Evolutionary conservation across 495 filamentous ascomycete species (phyloP).

Genomic region (Podospora appendiculata): DNA sequence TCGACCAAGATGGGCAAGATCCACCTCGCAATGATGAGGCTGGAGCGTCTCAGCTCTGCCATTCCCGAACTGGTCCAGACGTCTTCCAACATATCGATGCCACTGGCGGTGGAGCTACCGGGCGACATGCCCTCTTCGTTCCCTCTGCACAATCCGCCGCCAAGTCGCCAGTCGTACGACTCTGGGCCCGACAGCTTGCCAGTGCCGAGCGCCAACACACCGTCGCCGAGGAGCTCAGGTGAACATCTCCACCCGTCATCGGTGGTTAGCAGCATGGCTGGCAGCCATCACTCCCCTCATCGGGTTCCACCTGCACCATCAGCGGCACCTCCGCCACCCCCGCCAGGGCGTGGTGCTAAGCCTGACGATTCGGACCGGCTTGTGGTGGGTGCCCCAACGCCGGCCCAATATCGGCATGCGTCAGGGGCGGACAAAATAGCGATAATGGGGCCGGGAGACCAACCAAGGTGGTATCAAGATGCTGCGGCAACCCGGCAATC

Average conservation of each 20-base stretch:
- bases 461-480: constrained; percentile 39
- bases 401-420: constrained; percentile 39
- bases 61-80: constrained; percentile 23
- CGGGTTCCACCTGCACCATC: constrained; percentile 24
- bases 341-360: constrained; percentile 14
- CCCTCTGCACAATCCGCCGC: constrained; percentile 20
- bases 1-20: constrained; percentile 82
- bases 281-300: constrained; percentile 22
- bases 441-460: constrained; percentile 51
- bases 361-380: constrained; percentile 36
- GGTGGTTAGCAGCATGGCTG: constrained; percentile 16
- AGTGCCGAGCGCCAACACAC: constrained; percentile 23
- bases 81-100: constrained; percentile 26
- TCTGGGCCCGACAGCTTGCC: constrained; percentile 35
- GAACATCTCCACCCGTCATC: constrained; percentile 30
- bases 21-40: constrained; percentile 51
- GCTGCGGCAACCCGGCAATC: constrained; percentile 25
- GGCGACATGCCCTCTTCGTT: constrained; percentile 33
- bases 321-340: constrained; percentile 23
- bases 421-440: constrained; percentile 53
- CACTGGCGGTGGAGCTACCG: constrained; percentile 40
- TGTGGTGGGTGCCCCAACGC: constrained; percentile 44
- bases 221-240: constrained; percentile 36
- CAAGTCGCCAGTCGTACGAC: constrained; percentile 39
- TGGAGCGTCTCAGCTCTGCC: constrained; percentile 19